Base-by-base conservation (phyloP, 2,329 filamentous ascomycete species). In the Talaromyces sp. region DNA sequence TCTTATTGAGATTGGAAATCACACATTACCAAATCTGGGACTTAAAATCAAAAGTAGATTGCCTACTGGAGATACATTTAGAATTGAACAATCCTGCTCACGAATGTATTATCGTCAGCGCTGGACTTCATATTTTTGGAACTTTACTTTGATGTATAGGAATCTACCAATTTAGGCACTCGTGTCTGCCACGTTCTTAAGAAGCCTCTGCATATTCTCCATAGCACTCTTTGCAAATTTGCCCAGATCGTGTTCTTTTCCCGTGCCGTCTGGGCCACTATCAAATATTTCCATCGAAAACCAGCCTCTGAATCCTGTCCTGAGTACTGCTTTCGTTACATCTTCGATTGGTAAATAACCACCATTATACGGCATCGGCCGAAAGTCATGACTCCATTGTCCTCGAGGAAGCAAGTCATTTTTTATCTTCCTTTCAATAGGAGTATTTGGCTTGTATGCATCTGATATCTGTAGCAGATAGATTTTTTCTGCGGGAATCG, bases 391-490 rank as follows among this genome's bases (percentile, higher is more conserved):
- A 70, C 89, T 92, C 90, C 90, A 93, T 37, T 84, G 79, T 0
- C 84, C 88, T 39, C 88, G 80, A 0, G 90, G 87, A 35, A 87
- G 76, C 50, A 88, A 70, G 0, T 87, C 88, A 6, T 79, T 76
- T 27, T 84, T 78, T 39, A 85, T 81, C 52, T 84, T 75, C 3
- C 81, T 77, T 24, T 81, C 75, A 5, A 93, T 72, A 0, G 89
- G 87, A 3, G 81, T 77, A 0, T 81, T 78, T 43, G 87, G 83
- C 69, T 83, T 86, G 73, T 92, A 93, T 0, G 87, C 91, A 73
- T 94, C 90, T 3, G 86, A 89, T 62, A 93, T 88, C 73, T 93
- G 90, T 2, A 93, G 74, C 0, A 93, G 78, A 72, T 86, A 93
- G 45, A 93, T 91, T 79, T 90, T 92, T 1, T 90, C 86, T 0